A percentile compares a stretch with the other conserved stretches of the same genome.
Conservation (phyloP, 164 flowering plant species). For the Macadamia tetraphylla region DNA sequence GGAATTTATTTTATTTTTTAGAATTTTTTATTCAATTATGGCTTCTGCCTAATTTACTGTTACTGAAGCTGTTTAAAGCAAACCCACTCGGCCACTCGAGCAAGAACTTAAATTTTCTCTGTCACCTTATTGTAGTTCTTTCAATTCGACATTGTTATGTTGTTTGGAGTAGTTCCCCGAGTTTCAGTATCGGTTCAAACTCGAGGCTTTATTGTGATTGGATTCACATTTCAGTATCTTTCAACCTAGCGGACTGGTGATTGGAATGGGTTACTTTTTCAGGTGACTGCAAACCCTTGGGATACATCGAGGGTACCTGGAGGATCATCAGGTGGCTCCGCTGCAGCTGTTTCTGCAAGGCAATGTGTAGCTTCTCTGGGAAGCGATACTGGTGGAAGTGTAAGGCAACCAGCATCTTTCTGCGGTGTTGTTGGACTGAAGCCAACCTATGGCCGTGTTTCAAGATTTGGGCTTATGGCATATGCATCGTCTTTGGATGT, state of each 20-base stretch:
- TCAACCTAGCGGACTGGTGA: constrained; percentile 12
- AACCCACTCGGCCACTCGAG: neutral
- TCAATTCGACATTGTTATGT: neutral
- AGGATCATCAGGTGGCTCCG: constrained; percentile 98
- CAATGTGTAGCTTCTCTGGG: constrained; percentile 91
- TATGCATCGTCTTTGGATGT: constrained; percentile 97
- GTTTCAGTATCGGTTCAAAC: neutral
- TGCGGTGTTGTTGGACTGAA: constrained; percentile 98
- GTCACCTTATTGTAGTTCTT: no score
- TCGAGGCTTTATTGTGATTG: neutral
- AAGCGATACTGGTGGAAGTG: constrained; percentile 98
- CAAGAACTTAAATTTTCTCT: neutral
- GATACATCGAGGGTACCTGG: constrained; percentile 88
- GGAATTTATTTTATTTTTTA: constrained; percentile 7
- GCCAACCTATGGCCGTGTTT: constrained; percentile 96
- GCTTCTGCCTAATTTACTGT: neutral
- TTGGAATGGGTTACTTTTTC: constrained; percentile 31
- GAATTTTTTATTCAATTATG: constrained; percentile 4
- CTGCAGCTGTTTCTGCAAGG: constrained; percentile 97
- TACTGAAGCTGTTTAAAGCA: neutral
- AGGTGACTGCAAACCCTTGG: constrained; percentile 99
- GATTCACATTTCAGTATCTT: neutral
- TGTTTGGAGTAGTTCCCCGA: neutral
- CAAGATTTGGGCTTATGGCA: constrained; percentile 97
- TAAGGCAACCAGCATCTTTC: constrained; percentile 96